These are phyloP conservation scores for Ajuga reptans DNA, from an alignment of 305 asterid species.

Conservation along the genomic window DNA sequence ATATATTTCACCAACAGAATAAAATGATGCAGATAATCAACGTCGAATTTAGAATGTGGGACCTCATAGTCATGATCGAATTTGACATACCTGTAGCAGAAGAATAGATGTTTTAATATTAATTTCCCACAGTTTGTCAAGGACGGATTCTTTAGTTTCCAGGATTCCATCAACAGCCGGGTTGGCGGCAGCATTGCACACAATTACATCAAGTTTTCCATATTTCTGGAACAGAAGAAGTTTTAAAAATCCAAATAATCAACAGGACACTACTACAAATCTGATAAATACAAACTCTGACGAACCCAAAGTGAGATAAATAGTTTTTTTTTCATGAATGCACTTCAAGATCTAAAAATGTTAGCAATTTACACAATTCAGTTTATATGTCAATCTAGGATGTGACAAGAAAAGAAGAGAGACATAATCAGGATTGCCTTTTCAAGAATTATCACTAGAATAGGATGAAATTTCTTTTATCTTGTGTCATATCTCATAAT, in stretches of 20 bases:
- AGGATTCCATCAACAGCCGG: conserved; percentile 58
- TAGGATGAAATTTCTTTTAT: no score
- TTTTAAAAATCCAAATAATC: background rate
- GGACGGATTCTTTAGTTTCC: conserved; percentile 64
- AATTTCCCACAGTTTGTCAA: conserved; percentile 92
- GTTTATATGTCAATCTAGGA: background rate
- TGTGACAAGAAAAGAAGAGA: background rate
- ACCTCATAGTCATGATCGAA: background rate
- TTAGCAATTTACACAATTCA: background rate
- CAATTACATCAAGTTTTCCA: conserved; percentile 68
- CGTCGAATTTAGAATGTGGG: background rate
- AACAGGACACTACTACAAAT: background rate
- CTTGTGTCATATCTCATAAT: no score
- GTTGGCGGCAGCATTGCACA: conserved; percentile 91
- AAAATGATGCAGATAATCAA: background rate
- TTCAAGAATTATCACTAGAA: no score
- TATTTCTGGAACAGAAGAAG: conserved; percentile 48
- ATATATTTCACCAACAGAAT: background rate
- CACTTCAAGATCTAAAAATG: background rate
- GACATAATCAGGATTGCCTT: background rate
- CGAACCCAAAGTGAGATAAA: background rate
- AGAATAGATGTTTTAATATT: conserved; percentile 72
- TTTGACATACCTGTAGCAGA: conserved; percentile 59
- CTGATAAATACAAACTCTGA: background rate
- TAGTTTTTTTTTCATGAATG: background rate